Evolutionary conservation across 2,329 filamentous ascomycete genomes (phyloP).

Genomic region (Cercospora zeina): DNA sequence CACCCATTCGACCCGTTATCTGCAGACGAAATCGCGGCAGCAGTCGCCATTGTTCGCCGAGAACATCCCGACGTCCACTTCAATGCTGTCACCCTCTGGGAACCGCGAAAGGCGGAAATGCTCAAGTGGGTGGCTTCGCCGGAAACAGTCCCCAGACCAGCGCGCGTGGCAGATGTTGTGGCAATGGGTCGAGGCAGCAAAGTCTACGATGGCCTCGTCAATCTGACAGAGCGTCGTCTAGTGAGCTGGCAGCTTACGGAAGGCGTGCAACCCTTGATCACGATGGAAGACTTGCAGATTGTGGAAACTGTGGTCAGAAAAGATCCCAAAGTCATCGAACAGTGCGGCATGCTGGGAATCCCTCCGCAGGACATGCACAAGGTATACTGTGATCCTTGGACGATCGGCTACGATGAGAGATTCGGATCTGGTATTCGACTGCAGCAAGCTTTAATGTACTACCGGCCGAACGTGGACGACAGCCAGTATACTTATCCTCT

Average conservation of each 20-base stretch:
- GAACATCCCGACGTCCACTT: conserved; percentile 73
- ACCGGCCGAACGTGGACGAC: conserved; percentile 79
- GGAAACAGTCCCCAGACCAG: conserved; percentile 60
- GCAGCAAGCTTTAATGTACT: conserved; percentile 95
- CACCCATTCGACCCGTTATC: conserved; percentile 80
- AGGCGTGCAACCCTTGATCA: conserved; percentile 84
- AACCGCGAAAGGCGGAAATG: conserved; percentile 85
- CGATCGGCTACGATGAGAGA: conserved; percentile 89
- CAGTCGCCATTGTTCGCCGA: conserved; percentile 67
- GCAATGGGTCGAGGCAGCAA: conserved; percentile 76
- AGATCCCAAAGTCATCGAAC: conserved; percentile 85
- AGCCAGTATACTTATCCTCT: conserved; percentile 88
- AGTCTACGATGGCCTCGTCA: conserved; percentile 79
- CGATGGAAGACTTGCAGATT: conserved; percentile 81
- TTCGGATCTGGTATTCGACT: conserved; percentile 76
- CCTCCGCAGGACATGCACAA: conserved; percentile 85
- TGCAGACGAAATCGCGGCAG: conserved; percentile 69
- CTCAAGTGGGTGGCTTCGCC: conserved; percentile 72
- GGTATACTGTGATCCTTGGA: conserved; percentile 95
- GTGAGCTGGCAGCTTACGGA: conserved; percentile 72
- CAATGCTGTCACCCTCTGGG: conserved; percentile 81
- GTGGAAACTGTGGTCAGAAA: conserved; percentile 75
- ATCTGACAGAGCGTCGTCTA: conserved; percentile 67
- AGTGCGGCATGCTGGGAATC: conserved; percentile 81
- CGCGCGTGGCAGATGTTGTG: conserved; percentile 76